Percentiles rank a stretch among this genome's conserved stretches.
phyloP scores from a whole-genome alignment of 768 basidiomycete species.

The Phaffia australis region DNA sequence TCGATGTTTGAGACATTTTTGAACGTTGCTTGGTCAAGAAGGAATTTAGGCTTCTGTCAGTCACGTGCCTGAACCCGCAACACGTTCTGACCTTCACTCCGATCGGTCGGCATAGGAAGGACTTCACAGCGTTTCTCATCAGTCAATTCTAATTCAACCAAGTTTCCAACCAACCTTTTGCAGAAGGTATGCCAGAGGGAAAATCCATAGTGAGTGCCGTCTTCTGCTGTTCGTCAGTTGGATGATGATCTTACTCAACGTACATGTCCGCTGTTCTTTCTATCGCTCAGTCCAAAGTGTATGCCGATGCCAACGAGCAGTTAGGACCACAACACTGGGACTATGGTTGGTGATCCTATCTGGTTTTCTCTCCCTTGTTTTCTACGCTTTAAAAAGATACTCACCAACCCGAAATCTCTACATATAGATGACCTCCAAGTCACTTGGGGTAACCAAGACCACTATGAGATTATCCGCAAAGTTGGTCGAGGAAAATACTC shows the following conservation, averaged over 20 bases:
- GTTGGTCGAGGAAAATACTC: neutral
- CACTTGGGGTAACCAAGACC: slow-evolving; percentile 21
- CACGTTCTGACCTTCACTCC: no score
- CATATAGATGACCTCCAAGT: neutral
- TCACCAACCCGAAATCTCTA: neutral
- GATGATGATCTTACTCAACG: neutral
- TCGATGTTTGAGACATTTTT: no score
- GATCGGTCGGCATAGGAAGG: no score
- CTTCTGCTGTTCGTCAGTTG: no score
- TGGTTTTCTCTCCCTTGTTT: neutral
- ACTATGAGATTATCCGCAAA: slow-evolving; percentile 27
- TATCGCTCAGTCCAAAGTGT: slow-evolving; percentile 2
- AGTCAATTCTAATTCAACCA: no score
- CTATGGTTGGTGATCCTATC: slow-evolving; percentile 23
- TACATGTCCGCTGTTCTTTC: neutral
- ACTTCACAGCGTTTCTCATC: no score
- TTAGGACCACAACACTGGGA: slow-evolving; percentile 30
- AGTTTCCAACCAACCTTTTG: no score
- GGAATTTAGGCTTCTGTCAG: no score
- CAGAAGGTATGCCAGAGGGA: no score
- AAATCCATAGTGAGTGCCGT: no score
- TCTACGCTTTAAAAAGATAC: neutral
- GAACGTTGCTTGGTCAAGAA: no score
- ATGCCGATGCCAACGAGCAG: slow-evolving; percentile 31
- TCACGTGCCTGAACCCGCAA: no score